A percentile compares a stretch with the other conserved stretches of the same genome.
Conservation (phyloP, 108 stramenopile genomes). For the Skeletonema tropicum region DNA sequence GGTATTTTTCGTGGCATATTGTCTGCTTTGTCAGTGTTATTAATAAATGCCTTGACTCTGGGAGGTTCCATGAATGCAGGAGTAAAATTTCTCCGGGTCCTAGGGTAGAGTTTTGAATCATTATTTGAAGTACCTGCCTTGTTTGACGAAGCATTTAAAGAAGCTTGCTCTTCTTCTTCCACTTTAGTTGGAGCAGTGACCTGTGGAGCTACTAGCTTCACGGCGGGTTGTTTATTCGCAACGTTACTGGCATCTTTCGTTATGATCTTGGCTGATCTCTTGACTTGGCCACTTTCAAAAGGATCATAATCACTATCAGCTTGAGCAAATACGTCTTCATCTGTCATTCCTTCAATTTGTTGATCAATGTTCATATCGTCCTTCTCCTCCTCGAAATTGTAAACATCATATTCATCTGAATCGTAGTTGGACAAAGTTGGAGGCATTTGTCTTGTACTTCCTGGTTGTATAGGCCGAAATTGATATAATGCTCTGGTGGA, state of each 20-base stretch:
- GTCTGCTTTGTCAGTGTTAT: not conserved
- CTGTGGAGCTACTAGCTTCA: not conserved
- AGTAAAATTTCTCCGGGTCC: not conserved
- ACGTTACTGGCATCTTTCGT: slow-evolving; percentile 3
- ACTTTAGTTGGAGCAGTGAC: not conserved
- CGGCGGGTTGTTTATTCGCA: not conserved
- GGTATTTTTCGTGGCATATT: slow-evolving; percentile 11
- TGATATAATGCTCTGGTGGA: slow-evolving; percentile 16
- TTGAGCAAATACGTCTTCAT: not conserved
- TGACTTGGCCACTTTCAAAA: not conserved
- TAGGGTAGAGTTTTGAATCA: not conserved
- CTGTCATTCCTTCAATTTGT: not conserved
- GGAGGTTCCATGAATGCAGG: slow-evolving; percentile 45
- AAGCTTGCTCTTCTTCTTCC: not conserved
- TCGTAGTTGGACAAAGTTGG: not conserved
- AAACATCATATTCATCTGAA: not conserved
- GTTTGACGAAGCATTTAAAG: not conserved
- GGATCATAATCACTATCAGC: not conserved
- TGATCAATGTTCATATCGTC: not conserved
- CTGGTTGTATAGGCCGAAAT: slow-evolving; percentile 19
- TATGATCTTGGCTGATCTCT: slow-evolving; percentile 9
- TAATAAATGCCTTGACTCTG: slow-evolving; percentile 19
- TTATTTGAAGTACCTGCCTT: not conserved
- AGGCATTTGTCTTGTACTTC: slow-evolving; percentile 25
- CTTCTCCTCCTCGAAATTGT: not conserved